Percentiles rank a stretch among this genome's conserved stretches.
Conservation (phyloP, 345 rosid genomes). For the Rhizophora apiculata region DNA sequence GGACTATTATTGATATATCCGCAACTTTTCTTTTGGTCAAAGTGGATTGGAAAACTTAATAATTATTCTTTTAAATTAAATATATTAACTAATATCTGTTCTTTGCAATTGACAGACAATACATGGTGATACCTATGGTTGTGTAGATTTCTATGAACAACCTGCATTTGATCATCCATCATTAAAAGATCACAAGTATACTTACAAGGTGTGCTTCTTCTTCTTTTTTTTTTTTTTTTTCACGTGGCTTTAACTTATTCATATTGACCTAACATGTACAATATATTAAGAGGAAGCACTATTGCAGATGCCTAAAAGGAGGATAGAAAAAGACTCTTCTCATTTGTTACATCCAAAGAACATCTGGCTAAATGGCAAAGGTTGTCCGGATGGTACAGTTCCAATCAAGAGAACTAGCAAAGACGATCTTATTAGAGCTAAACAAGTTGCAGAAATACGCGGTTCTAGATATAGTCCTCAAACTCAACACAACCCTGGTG, state of each 20-base stretch:
- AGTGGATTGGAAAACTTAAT: no score
- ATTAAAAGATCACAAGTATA: background rate
- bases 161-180: slow-evolving; percentile 23
- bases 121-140: slow-evolving; percentile 16
- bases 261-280: background rate
- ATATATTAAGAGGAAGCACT: background rate
- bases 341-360: background rate
- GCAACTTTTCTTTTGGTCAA: no score
- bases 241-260: background rate
- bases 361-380: slow-evolving; percentile 4
- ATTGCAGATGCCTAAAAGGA: background rate
- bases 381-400: slow-evolving; percentile 40
- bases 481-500: slow-evolving; percentile 16
- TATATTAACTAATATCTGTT: background rate
- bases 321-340: background rate
- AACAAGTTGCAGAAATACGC: slow-evolving; percentile 7
- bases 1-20: background rate
- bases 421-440: slow-evolving; percentile 29
- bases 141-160: slow-evolving; percentile 20
- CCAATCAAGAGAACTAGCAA: slow-evolving; percentile 33
- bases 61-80: background rate
- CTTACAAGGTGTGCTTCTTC: background rate
- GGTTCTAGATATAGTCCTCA: slow-evolving; percentile 10
- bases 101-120: background rate
- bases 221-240: background rate